These are phyloP conservation scores for Candida nonsorbophila DNA, from an alignment of 805 yeast genomes.

Conservation along the genomic window DNA sequence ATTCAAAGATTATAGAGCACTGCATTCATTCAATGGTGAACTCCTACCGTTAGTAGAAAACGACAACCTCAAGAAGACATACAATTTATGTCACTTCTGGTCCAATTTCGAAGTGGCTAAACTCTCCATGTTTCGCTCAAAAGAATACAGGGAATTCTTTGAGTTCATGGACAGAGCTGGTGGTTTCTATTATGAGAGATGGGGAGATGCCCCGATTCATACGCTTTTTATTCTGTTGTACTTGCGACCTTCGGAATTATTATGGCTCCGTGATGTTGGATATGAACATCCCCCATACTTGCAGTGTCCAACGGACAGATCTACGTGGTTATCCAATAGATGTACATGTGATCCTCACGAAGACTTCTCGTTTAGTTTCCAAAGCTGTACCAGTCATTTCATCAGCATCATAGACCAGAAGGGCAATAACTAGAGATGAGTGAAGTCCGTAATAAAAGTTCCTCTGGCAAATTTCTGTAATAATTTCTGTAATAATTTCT, in stretches of 20 bases:
- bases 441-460: no score
- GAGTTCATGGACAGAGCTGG: slow-evolving; percentile 60
- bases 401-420: slow-evolving; percentile 5
- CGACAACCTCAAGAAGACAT: slow-evolving; percentile 37
- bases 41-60: slow-evolving; percentile 7
- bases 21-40: slow-evolving; percentile 21
- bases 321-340: slow-evolving; percentile 15
- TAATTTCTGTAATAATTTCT: not conserved
- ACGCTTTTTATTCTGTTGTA: slow-evolving; percentile 67
- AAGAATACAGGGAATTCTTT: slow-evolving; percentile 55
- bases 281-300: slow-evolving; percentile 67
- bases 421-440: no score
- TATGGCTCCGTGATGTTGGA: slow-evolving; percentile 72
- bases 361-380: slow-evolving; percentile 23
- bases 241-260: slow-evolving; percentile 52
- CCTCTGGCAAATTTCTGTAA: not conserved
- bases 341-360: slow-evolving; percentile 34
- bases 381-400: slow-evolving; percentile 18
- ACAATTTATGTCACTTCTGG: slow-evolving; percentile 81
- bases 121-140: slow-evolving; percentile 59
- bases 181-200: slow-evolving; percentile 81
- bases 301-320: slow-evolving; percentile 47
- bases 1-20: slow-evolving; percentile 32
- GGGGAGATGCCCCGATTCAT: slow-evolving; percentile 96
- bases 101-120: slow-evolving; percentile 74